Evolutionary conservation across 208 protist species (phyloP).

Genomic region (Crithidia mellificae): DNA sequence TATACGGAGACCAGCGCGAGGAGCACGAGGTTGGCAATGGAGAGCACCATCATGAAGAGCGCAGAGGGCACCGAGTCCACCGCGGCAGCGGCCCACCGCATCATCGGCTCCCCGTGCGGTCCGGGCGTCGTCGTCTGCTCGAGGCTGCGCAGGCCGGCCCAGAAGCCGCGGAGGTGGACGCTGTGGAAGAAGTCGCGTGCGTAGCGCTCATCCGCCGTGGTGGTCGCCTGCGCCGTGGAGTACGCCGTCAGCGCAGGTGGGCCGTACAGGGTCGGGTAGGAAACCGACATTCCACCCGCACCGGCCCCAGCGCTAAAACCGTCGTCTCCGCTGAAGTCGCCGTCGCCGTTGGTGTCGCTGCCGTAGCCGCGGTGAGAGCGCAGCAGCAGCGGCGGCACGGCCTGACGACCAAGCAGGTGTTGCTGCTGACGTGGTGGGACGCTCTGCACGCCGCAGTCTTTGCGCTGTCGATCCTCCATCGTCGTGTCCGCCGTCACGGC

Average conservation of each 20-base stretch:
- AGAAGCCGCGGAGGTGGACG: conserved; percentile 4
- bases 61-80: conserved; percentile 33
- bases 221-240: not conserved
- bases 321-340: not conserved
- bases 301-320: not conserved
- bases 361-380: not conserved
- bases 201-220: conserved; percentile 4
- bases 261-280: not conserved
- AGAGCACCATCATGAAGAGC: conserved; percentile 31
- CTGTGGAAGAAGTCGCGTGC: conserved; percentile 17
- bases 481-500: not conserved
- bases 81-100: conserved; percentile 10
- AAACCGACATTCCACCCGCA: not conserved
- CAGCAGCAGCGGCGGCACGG: not conserved
- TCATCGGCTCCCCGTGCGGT: not conserved
- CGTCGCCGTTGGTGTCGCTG: not conserved
- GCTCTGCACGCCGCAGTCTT: conserved; percentile 22
- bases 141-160: conserved; percentile 13
- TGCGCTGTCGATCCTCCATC: conserved; percentile 12
- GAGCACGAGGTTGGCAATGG: conserved; percentile 43
- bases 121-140: conserved; percentile 22
- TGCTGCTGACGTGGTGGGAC: not conserved
- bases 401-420: not conserved
- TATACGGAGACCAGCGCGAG: conserved; percentile 40
- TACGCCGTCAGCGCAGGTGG: conserved; percentile 8